These are phyloP conservation scores for Xylaria sp. DNA, from an alignment of 2,329 filamentous ascomycete species.

Conservation along the genomic window DNA sequence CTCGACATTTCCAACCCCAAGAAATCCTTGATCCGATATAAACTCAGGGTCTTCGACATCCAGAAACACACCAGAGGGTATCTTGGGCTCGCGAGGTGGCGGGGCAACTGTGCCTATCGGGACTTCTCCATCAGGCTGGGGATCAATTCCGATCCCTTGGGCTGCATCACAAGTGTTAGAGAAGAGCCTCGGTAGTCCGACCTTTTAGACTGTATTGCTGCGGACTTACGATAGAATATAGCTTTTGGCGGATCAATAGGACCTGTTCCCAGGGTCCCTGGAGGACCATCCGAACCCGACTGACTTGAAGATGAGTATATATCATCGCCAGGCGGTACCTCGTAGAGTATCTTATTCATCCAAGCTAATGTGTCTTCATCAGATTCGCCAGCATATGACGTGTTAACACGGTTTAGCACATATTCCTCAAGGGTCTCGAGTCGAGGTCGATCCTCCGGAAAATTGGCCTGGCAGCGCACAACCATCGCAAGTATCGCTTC, in stretches of 20 bases:
- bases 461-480: too few species aligned
- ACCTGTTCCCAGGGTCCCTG: neutral
- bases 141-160: neutral
- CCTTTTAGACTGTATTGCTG: neutral
- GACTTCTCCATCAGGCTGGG: neutral
- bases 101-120: neutral
- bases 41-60: neutral
- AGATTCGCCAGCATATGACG: too few species aligned
- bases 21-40: neutral
- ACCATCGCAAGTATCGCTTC: too few species aligned
- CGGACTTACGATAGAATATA: neutral
- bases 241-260: neutral
- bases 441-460: too few species aligned
- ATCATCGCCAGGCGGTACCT: neutral
- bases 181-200: neutral
- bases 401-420: too few species aligned
- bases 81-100: neutral
- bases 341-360: too few species aligned
- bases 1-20: neutral
- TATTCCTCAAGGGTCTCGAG: too few species aligned
- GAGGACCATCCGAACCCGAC: neutral
- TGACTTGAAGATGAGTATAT: neutral
- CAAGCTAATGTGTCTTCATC: too few species aligned
- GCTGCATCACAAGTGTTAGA: neutral
- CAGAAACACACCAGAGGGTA: neutral